These are phyloP conservation scores for Salix exigua DNA, from an alignment of 345 rosid genomes.

Conservation along the genomic window DNA sequence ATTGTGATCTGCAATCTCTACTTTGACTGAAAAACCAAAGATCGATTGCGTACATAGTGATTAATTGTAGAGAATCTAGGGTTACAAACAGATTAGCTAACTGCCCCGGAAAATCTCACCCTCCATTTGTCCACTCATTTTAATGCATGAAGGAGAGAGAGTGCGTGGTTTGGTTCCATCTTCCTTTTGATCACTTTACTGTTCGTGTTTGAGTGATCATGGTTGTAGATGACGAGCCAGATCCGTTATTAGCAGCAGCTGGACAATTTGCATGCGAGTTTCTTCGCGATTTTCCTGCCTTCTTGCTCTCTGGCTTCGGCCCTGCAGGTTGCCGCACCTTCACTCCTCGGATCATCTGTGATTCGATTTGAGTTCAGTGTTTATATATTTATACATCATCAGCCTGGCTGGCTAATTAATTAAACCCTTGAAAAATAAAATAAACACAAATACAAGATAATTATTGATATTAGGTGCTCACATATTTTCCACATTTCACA, in stretches of 20 bases:
- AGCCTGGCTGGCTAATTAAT: not conserved
- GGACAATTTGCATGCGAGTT: slow-evolving; percentile 39
- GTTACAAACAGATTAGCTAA: slow-evolving; percentile 1
- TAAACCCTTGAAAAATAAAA: not conserved
- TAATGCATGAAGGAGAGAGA: slow-evolving; percentile 46
- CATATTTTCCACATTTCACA: slow-evolving; percentile 90
- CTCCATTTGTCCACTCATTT: slow-evolving; percentile 30
- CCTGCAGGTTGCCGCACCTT: slow-evolving; percentile 86
- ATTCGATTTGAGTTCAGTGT: not conserved
- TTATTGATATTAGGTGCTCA: slow-evolving; percentile 20
- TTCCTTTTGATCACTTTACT: slow-evolving; percentile 15
- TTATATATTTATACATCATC: not conserved
- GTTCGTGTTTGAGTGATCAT: slow-evolving; percentile 21
- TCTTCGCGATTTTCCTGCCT: slow-evolving; percentile 63
- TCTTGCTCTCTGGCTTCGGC: slow-evolving; percentile 54
- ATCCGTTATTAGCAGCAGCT: not conserved
- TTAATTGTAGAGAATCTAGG: slow-evolving; percentile 13
- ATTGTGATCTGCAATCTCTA: slow-evolving; percentile 8
- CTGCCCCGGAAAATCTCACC: slow-evolving; percentile 6
- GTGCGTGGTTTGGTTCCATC: not conserved
- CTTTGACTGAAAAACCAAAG: slow-evolving; percentile 11
- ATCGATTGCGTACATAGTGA: not conserved
- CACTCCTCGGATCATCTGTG: slow-evolving; percentile 91
- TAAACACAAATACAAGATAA: not conserved
- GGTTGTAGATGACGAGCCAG: slow-evolving; percentile 17